These are phyloP conservation scores for Zhuliangozyma blackwelliae DNA, from an alignment of 1,139 yeast genomes.

Conservation along the genomic window DNA sequence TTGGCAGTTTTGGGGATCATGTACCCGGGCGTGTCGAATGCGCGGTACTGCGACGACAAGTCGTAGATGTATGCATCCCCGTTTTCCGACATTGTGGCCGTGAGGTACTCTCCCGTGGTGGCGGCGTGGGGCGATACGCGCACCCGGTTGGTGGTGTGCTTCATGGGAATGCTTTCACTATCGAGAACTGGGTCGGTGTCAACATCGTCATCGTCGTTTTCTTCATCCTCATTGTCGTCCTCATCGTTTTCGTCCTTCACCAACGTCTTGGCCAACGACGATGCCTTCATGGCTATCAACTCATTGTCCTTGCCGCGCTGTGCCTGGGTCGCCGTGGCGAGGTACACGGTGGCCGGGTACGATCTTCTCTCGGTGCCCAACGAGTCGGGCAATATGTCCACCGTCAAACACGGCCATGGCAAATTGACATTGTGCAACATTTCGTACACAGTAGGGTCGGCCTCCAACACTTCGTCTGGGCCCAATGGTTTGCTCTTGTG, in stretches of 20 bases:
- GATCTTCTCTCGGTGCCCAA: constrained; percentile 85
- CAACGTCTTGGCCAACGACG: constrained; percentile 78
- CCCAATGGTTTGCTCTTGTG: constrained; percentile 87
- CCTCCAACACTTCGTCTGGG: constrained; percentile 93
- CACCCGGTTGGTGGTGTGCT: constrained; percentile 83
- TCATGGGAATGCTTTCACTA: constrained; percentile 71
- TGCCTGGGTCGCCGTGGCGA: constrained; percentile 95
- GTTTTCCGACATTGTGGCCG: constrained; percentile 85
- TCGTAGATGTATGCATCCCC: constrained; percentile 90
- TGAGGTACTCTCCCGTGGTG: constrained; percentile 74
- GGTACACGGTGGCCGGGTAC: constrained; percentile 82
- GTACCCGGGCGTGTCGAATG: constrained; percentile 86
- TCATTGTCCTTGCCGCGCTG: constrained; percentile 83
- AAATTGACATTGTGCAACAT: constrained; percentile 92
- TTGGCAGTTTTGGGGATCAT: constrained; percentile 73
- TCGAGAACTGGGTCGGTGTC: constrained; percentile 83
- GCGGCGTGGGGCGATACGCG: constrained; percentile 78
- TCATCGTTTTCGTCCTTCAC: constrained; percentile 74
- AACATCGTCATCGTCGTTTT: constrained; percentile 52
- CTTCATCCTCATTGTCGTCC: constrained; percentile 65
- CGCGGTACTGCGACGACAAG: constrained; percentile 66
- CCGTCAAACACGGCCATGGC: constrained; percentile 96
- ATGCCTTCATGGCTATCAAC: constrained; percentile 75
- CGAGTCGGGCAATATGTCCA: constrained; percentile 82
- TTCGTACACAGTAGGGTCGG: constrained; percentile 93